A percentile compares a stretch with the other conserved stretches of the same genome.
Conservation (phyloP, 306 rosid species). For the Hippophae rhamnoides region DNA sequence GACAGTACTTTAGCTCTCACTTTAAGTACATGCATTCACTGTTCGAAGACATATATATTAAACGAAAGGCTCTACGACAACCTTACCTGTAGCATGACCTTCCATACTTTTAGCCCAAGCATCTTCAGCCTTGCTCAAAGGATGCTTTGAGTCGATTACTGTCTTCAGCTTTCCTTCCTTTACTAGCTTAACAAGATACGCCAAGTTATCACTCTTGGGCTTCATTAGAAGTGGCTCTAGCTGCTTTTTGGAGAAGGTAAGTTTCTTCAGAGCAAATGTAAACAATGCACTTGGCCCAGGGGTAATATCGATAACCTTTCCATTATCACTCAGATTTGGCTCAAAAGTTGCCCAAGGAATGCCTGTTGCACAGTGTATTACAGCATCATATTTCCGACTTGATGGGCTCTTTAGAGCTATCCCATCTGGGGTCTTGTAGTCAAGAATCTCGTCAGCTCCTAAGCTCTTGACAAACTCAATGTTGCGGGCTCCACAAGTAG, state of each 20-base stretch:
- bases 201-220: slow-evolving; percentile 41
- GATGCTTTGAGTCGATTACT: slow-evolving; percentile 50
- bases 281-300: slow-evolving; percentile 26
- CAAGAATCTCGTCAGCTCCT: slow-evolving; percentile 77
- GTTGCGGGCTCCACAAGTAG: slow-evolving; percentile 84
- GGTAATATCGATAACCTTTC: slow-evolving; percentile 58
- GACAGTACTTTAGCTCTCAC: too few relatives aligned
- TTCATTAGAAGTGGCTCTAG: slow-evolving; percentile 40
- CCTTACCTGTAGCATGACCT: slow-evolving; percentile 88
- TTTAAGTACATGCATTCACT: too few relatives aligned
- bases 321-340: slow-evolving; percentile 45
- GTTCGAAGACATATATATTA: too few relatives aligned
- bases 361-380: slow-evolving; percentile 47
- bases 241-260: slow-evolving; percentile 62
- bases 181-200: slow-evolving; percentile 47
- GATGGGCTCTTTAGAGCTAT: slow-evolving; percentile 61
- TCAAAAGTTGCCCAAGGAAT: slow-evolving; percentile 68
- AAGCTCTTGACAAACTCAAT: slow-evolving; percentile 45
- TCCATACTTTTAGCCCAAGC: slow-evolving; percentile 67
- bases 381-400: slow-evolving; percentile 53
- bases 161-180: slow-evolving; percentile 70
- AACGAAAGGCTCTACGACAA: slow-evolving; percentile 41
- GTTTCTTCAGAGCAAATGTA: slow-evolving; percentile 39
- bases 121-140: slow-evolving; percentile 47
- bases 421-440: slow-evolving; percentile 70